Evolutionary conservation across 345 rosid species (phyloP), one percentile per base, ranked within the genome.

Genomic region (Gossypium thurberi): DNA sequence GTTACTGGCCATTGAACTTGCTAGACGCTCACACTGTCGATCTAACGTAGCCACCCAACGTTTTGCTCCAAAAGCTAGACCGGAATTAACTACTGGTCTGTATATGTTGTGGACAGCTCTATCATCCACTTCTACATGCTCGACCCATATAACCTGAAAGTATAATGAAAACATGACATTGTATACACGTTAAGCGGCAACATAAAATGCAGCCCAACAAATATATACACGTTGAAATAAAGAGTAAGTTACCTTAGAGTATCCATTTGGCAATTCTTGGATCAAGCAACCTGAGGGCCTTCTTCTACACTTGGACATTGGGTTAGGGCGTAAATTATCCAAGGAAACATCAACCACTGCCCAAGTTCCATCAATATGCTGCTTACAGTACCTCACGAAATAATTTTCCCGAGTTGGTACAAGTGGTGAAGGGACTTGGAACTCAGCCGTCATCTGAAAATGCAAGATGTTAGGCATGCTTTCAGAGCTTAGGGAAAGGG

Each of bases 201-300:
- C 8, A 18, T 48, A 7, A 73, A 51, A 18, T 62, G 25, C 40
- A 25, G 17, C 48, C 48, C 50, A 5, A 56, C 33, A 20, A 6
- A 53, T 10, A 52, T n/a, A 53, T 53, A 53, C 8, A 9, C 8
- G 11, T 53, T 53, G 58, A 53, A n/a, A 7, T 53, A 53, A 46
- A 56, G 60, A 20, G 60, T 40, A 6, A 64, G 3, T 2, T 66
- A 92, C 98, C 98, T 94, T 94, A 0, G 98, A 94, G 83, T 92
- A 92, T 25, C 97, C 98, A 82, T 92, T 92, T 44, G 87, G 97
- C 78, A 94, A 51, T 82, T 92, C 97, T 79, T 89, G 95, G 75
- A 92, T 94, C 43, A 94, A 73, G 75, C 98, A 94, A 67, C 98
- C 98, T 0, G 98, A 94, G 15, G 97, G 97, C 85, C 97, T 88